phyloP scores from a whole-genome alignment of 73 alveolate genomes.

The Uronychia setigera region DNA sequence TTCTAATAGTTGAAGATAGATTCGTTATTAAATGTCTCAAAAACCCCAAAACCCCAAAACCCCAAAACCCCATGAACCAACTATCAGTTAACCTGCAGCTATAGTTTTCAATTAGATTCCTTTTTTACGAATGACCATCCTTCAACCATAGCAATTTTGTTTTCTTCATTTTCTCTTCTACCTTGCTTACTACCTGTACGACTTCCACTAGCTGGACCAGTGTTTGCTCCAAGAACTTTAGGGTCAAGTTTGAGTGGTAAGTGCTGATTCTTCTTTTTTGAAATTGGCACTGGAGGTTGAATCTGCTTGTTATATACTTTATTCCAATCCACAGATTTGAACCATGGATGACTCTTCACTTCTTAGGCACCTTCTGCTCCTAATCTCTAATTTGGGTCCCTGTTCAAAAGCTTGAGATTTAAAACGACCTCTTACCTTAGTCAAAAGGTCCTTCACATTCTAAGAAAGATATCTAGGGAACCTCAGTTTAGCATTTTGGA shows the following conservation, averaged over 20 bases:
- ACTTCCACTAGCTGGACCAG: no score
- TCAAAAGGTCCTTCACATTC: conserved; percentile 60
- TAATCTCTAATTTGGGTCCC: conserved; percentile 81
- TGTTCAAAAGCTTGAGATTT: conserved; percentile 69
- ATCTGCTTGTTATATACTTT: conserved; percentile 17
- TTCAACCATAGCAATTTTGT: neutral
- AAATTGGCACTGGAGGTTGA: conserved; percentile 31
- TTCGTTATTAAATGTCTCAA: no score
- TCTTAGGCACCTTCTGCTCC: conserved; percentile 88
- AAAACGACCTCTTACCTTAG: conserved; percentile 63
- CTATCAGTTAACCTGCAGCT: no score
- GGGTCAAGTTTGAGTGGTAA: neutral
- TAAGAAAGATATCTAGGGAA: conserved; percentile 69
- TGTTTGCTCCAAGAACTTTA: no score
- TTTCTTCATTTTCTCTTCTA: neutral
- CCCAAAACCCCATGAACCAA: no score
- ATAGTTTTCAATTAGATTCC: no score
- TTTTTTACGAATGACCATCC: conserved; percentile 19
- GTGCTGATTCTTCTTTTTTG: neutral
- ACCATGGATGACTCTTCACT: conserved; percentile 84
- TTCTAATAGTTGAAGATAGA: no score
- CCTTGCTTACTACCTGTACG: no score
- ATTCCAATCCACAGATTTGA: conserved; percentile 84
- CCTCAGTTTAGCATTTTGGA: conserved; percentile 58
- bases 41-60: no score